Evolutionary conservation across 2,329 filamentous ascomycete genomes (phyloP).

Genomic region (Gaeumannomyces sp.): DNA sequence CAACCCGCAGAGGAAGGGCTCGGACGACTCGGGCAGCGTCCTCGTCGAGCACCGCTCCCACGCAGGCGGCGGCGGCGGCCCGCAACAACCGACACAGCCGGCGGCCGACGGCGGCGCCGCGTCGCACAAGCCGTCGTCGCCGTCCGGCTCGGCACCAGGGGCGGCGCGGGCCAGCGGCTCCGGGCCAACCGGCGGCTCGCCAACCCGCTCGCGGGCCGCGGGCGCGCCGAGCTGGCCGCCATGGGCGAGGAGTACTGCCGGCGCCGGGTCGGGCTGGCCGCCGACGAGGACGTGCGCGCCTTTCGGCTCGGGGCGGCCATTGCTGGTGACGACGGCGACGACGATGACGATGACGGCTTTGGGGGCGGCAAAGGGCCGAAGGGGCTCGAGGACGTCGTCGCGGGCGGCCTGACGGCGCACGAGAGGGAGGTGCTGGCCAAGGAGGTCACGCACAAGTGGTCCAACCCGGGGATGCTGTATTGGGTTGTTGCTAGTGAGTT

Average conservation of each 20-base stretch:
- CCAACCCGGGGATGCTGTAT: constrained; percentile 60
- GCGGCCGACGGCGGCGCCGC: too few species aligned
- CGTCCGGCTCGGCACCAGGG: constrained; percentile 6
- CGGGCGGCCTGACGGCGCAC: constrained; percentile 39
- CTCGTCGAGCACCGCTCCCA: constrained; percentile 6
- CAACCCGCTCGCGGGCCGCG: constrained; percentile 35
- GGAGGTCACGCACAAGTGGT: constrained; percentile 63
- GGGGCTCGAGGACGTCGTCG: constrained; percentile 1
- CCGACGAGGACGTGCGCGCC: constrained; percentile 49
- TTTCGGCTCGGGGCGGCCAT: constrained; percentile 56
- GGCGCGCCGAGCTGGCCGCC: constrained; percentile 40
- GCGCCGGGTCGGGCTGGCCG: constrained; percentile 44
- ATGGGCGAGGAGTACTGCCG: constrained; percentile 51
- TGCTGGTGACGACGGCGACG: constrained; percentile 45
- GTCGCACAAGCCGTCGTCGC: too few species aligned
- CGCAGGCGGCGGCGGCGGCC: background rate
- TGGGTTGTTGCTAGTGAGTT: constrained; percentile 33
- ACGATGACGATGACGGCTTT: constrained; percentile 20
- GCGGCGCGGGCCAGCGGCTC: constrained; percentile 24
- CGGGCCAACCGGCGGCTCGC: constrained; percentile 31
- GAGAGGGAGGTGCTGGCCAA: constrained; percentile 52
- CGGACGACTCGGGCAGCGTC: background rate
- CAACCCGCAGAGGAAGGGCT: background rate
- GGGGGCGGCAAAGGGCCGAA: too few species aligned
- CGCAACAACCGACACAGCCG: background rate